phyloP scores from a whole-genome alignment of 2,329 filamentous ascomycete genomes.

The Penicillium hesseltinei region DNA sequence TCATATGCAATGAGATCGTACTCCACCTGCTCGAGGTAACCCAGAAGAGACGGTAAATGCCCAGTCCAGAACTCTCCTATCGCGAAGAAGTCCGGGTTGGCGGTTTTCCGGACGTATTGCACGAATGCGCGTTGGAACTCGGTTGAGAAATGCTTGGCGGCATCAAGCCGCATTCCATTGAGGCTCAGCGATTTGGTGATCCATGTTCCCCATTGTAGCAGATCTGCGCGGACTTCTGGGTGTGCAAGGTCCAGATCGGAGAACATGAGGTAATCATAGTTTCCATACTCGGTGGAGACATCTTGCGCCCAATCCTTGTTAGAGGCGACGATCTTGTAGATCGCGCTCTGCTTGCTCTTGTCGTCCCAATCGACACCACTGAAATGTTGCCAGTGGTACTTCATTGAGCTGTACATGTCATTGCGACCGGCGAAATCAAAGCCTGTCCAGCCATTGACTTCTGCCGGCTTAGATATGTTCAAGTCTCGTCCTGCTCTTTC shows the following conservation, averaged over 20 bases:
- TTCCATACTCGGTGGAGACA: slow-evolving; percentile 64
- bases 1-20: slow-evolving; percentile 64
- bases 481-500: slow-evolving; percentile 46
- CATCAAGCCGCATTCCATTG: slow-evolving; percentile 68
- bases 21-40: slow-evolving; percentile 59
- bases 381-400: slow-evolving; percentile 68
- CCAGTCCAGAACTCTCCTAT: slow-evolving; percentile 70
- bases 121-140: slow-evolving; percentile 68
- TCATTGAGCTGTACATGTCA: slow-evolving; percentile 58
- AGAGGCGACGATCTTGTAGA: slow-evolving; percentile 64
- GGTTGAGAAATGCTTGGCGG: slow-evolving; percentile 69
- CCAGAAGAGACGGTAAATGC: slow-evolving; percentile 54
- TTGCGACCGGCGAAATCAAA: slow-evolving; percentile 65
- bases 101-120: slow-evolving; percentile 51
- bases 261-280: slow-evolving; percentile 70
- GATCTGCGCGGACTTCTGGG: slow-evolving; percentile 62
- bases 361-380: slow-evolving; percentile 67
- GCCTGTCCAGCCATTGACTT: slow-evolving; percentile 67
- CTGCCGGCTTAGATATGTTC: slow-evolving; percentile 54
- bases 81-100: slow-evolving; percentile 59
- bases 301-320: slow-evolving; percentile 63
- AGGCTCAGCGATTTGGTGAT: slow-evolving; percentile 60
- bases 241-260: slow-evolving; percentile 66
- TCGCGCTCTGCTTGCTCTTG: slow-evolving; percentile 54
- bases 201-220: slow-evolving; percentile 68